These are phyloP conservation scores for Graphilbum sp. DNA, from an alignment of 2,329 filamentous ascomycete genomes.

Conservation along the genomic window DNA sequence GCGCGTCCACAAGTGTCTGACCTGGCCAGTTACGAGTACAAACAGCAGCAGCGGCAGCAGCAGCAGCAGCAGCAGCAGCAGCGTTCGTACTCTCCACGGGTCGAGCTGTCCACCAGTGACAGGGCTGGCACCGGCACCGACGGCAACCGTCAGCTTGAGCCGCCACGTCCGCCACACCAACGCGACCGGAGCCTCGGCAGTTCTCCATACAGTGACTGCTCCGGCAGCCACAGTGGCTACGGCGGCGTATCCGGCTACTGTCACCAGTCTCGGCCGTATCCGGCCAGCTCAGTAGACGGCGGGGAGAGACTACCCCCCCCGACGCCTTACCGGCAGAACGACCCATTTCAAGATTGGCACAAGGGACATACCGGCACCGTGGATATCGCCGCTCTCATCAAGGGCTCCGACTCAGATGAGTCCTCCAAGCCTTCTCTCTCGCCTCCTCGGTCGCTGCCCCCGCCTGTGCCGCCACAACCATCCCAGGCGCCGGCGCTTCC, in stretches of 20 bases:
- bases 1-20: not conserved
- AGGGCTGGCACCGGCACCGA: not conserved
- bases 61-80: too few relatives aligned
- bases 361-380: conserved; percentile 49
- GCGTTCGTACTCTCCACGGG: not conserved
- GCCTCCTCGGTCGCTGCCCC: not conserved
- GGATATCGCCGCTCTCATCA: conserved; percentile 88
- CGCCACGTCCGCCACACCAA: not conserved
- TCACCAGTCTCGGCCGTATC: not conserved
- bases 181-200: too few relatives aligned
- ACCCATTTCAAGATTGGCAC: conserved; percentile 17
- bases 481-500: not conserved
- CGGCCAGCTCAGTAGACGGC: not conserved
- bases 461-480: not conserved
- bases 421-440: conserved; percentile 33
- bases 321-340: not conserved
- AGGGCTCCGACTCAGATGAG: conserved; percentile 59
- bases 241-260: too few relatives aligned
- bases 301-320: conserved; percentile 1
- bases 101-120: not conserved
- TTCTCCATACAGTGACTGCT: not conserved
- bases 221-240: not conserved
- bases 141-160: not conserved
- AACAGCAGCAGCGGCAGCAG: too few relatives aligned
- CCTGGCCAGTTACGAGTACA: not conserved